Conservation (phyloP, 1,139 yeast genomes). For the Blastobotrys illinoisensis region DNA sequence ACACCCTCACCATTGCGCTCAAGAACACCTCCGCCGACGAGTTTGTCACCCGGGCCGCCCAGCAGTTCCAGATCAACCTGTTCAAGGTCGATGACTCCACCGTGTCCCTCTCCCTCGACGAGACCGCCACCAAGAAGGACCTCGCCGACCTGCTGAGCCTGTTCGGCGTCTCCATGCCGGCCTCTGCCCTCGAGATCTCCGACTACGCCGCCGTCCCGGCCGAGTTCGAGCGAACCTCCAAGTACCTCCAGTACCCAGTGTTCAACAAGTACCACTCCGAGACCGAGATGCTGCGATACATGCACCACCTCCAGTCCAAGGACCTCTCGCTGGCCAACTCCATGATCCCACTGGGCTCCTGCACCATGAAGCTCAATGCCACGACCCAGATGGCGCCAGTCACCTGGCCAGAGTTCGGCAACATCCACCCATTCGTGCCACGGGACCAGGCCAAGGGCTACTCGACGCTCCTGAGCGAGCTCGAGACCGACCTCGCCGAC, state of each 20-base stretch:
- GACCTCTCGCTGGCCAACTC: constrained; percentile 92
- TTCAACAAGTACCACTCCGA: constrained; percentile 89
- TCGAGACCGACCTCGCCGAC: constrained; percentile 80
- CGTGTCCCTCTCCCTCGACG: constrained; percentile 78
- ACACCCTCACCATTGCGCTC: constrained; percentile 71
- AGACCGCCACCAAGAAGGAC: constrained; percentile 67
- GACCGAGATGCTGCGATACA: constrained; percentile 87
- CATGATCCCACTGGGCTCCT: constrained; percentile 95
- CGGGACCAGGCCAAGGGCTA: constrained; percentile 82
- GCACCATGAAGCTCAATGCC: constrained; percentile 95
- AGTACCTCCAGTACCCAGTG: constrained; percentile 64
- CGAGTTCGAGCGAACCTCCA: constrained; percentile 54
- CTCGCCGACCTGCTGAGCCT: constrained; percentile 51
- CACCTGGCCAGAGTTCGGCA: constrained; percentile 88
- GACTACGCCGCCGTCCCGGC: constrained; percentile 40
- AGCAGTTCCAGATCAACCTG: constrained; percentile 63
- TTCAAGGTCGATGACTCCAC: constrained; percentile 59
- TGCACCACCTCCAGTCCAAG: constrained; percentile 77
- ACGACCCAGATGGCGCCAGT: constrained; percentile 93
- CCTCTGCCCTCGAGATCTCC: constrained; percentile 15
- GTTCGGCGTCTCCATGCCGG: constrained; percentile 31
- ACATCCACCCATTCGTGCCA: constrained; percentile 92
- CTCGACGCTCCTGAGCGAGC: constrained; percentile 62
- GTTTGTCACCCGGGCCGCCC: constrained; percentile 53
- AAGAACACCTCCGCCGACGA: constrained; percentile 47